Percentiles rank a stretch among this genome's conserved stretches.
Conservation (phyloP, 306 rosid genomes). For the Canavalia ensiformis region DNA sequence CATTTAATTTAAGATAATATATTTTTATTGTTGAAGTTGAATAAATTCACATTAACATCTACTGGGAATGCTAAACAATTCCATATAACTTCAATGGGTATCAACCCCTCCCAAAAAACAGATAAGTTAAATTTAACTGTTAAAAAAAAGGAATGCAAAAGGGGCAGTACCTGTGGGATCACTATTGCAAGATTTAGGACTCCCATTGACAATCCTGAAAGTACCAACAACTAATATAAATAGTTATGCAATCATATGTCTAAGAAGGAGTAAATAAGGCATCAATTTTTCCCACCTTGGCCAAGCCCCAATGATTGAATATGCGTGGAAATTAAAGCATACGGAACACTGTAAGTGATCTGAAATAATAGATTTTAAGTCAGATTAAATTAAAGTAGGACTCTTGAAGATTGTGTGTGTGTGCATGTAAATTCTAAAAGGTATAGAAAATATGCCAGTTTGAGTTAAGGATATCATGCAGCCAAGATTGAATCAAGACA, state of each 20-base stretch:
- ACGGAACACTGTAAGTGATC: slow-evolving; percentile 95
- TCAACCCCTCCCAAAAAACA: background rate
- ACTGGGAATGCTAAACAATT: slow-evolving; percentile 3
- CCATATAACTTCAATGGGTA: background rate
- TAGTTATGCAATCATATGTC: slow-evolving; percentile 31
- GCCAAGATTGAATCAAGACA: slow-evolving; percentile 18
- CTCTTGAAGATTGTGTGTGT: background rate
- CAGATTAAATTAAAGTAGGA: slow-evolving; percentile 37
- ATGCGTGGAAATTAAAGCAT: slow-evolving; percentile 83
- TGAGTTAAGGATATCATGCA: slow-evolving; percentile 4
- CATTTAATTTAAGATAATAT: slow-evolving; percentile 32
- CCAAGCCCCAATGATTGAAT: slow-evolving; percentile 94
- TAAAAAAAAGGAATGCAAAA: slow-evolving; percentile 24
- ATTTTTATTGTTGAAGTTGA: slow-evolving; percentile 27
- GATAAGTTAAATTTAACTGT: slow-evolving; percentile 1
- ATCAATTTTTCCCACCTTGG: slow-evolving; percentile 67
- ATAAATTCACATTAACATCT: slow-evolving; percentile 29
- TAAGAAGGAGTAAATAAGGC: slow-evolving; percentile 37
- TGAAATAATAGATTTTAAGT: slow-evolving; percentile 60
- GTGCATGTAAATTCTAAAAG: background rate
- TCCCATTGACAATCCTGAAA: slow-evolving; percentile 95
- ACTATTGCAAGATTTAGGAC: slow-evolving; percentile 92
- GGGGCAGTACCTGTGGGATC: slow-evolving; percentile 79
- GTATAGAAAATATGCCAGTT: slow-evolving; percentile 13
- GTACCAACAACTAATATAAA: slow-evolving; percentile 48